Evolutionary conservation across 495 filamentous ascomycete species (phyloP).

Genomic region (Penicillium taxi): DNA sequence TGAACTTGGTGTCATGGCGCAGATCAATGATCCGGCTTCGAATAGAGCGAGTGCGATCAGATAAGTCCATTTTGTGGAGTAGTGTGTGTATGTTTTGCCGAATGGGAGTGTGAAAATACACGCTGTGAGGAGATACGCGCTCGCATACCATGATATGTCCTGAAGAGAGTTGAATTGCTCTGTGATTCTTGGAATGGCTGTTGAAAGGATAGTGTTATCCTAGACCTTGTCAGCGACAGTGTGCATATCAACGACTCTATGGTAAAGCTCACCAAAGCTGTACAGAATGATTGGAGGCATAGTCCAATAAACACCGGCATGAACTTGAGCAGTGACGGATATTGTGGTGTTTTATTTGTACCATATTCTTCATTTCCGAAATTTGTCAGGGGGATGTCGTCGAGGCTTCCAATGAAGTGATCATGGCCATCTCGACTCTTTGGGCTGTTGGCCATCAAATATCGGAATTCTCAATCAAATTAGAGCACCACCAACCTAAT

Average conservation of each 20-base stretch:
- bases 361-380: constrained; percentile 3
- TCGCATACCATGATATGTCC: constrained; percentile 78
- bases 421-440: constrained; percentile 10
- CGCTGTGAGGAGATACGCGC: constrained; percentile 61
- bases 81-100: constrained; percentile 75
- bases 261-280: constrained; percentile 46
- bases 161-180: constrained; percentile 65
- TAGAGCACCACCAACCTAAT: too few species aligned
- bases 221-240: constrained; percentile 9
- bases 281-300: constrained; percentile 55
- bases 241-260: too few species aligned
- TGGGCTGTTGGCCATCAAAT: constrained; percentile 8
- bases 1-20: constrained; percentile 68
- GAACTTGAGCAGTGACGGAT: constrained; percentile 45
- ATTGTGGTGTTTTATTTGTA: constrained; percentile 35
- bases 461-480: too few species aligned
- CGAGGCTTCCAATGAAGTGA: constrained; percentile 8
- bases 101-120: constrained; percentile 66
- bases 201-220: constrained; percentile 75
- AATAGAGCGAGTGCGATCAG: constrained; percentile 66
- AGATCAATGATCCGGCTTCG: constrained; percentile 73
- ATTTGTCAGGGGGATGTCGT: constrained; percentile 21
- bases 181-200: constrained; percentile 79
- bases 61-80: constrained; percentile 66
- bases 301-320: constrained; percentile 51